Evolutionary conservation across 2,329 filamentous ascomycete genomes (phyloP).

Genomic region (Calonectria pteridis): DNA sequence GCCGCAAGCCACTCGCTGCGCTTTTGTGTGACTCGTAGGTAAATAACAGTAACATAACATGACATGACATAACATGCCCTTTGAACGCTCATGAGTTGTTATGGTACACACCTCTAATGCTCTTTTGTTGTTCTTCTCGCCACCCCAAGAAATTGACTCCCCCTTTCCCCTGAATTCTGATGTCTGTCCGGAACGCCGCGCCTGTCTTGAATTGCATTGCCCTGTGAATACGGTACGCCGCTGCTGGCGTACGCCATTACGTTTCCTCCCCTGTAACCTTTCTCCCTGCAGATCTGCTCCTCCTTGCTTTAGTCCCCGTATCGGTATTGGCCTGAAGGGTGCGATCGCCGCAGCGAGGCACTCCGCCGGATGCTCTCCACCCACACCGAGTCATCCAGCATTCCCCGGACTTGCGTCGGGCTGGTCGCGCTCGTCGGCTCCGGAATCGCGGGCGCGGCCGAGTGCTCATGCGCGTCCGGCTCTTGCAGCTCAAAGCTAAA

Average conservation of each 20-base stretch:
- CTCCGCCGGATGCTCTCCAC: slow-evolving; percentile 91
- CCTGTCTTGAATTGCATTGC: slow-evolving; percentile 30
- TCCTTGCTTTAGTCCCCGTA: slow-evolving; percentile 43
- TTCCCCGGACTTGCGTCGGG: slow-evolving; percentile 82
- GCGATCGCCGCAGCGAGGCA: slow-evolving; percentile 73
- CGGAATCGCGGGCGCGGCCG: slow-evolving; percentile 58
- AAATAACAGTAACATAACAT: background rate
- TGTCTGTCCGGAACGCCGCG: slow-evolving; percentile 35
- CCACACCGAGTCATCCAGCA: slow-evolving; percentile 92
- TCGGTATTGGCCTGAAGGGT: slow-evolving; percentile 50
- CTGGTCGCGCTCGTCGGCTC: slow-evolving; percentile 72
- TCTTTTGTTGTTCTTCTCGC: slow-evolving; percentile 30
- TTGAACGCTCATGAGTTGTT: background rate
- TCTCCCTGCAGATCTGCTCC: background rate
- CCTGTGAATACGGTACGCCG: slow-evolving; percentile 10
- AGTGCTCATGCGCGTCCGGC: slow-evolving; percentile 47
- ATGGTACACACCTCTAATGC: slow-evolving; percentile 1
- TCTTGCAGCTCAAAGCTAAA: slow-evolving; percentile 72
- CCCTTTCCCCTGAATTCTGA: slow-evolving; percentile 22
- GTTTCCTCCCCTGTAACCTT: background rate
- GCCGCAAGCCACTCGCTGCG: background rate
- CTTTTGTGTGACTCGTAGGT: background rate
- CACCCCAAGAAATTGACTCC: background rate
- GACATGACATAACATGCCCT: background rate
- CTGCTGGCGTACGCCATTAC: slow-evolving; percentile 17